These are phyloP conservation scores for Gautieria morchelliformis DNA, from an alignment of 768 basidiomycete genomes.

Conservation along the genomic window DNA sequence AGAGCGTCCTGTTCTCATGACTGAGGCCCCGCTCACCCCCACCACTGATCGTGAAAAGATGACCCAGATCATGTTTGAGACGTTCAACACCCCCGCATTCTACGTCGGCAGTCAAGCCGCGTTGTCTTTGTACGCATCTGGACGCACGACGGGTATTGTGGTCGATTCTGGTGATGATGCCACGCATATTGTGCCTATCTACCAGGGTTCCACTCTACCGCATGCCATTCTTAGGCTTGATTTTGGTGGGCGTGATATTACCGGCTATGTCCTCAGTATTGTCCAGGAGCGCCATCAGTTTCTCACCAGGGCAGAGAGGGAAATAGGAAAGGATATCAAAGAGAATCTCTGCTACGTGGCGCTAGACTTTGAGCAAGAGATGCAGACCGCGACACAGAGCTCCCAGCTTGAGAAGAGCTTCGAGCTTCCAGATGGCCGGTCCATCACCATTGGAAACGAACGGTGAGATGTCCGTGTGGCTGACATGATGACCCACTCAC, in stretches of 20 bases:
- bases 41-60: slow-evolving; percentile 12
- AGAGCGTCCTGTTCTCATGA: slow-evolving; percentile 10
- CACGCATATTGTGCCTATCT: slow-evolving; percentile 10
- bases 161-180: slow-evolving; percentile 12
- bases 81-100: slow-evolving; percentile 29
- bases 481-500: not conserved
- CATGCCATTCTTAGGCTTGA: slow-evolving; percentile 6
- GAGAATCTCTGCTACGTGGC: slow-evolving; percentile 50
- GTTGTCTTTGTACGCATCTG: slow-evolving; percentile 10
- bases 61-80: slow-evolving; percentile 26
- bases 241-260: slow-evolving; percentile 9
- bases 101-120: slow-evolving; percentile 11
- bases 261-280: slow-evolving; percentile 3
- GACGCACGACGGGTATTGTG: slow-evolving; percentile 11
- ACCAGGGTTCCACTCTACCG: slow-evolving; percentile 9
- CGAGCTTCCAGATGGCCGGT: slow-evolving; percentile 45
- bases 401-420: slow-evolving; percentile 43
- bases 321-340: slow-evolving; percentile 47
- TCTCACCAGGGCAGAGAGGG: slow-evolving; percentile 38
- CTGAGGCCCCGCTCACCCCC: slow-evolving; percentile 9
- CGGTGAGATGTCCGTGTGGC: slow-evolving; percentile 24
- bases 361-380: slow-evolving; percentile 45
- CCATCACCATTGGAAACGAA: slow-evolving; percentile 45
- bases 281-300: slow-evolving; percentile 25
- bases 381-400: slow-evolving; percentile 40